phyloP scores from a whole-genome alignment of 2,329 filamentous ascomycete species.

The Cylindrodendrum hubeiense region DNA sequence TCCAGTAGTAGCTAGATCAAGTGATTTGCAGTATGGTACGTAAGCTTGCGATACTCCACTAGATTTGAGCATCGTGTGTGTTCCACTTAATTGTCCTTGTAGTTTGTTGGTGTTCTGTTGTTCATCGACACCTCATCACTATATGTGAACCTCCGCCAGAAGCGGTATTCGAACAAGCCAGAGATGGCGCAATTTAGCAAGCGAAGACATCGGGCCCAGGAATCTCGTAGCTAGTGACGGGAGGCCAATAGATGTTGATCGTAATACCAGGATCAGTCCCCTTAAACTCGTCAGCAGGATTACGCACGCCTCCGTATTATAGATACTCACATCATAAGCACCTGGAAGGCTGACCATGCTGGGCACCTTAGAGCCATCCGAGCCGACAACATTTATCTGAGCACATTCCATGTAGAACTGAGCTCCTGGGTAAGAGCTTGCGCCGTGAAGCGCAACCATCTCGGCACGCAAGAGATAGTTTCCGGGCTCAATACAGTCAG shows the following conservation, averaged over 20 bases:
- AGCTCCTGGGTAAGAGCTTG: conserved; percentile 56
- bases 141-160: too few relatives aligned
- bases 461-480: conserved; percentile 72
- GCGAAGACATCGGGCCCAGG: not conserved
- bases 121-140: not conserved
- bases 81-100: too few relatives aligned
- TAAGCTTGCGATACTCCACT: too few relatives aligned
- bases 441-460: conserved; percentile 68
- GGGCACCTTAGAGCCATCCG: conserved; percentile 41
- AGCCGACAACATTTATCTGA: conserved; percentile 54
- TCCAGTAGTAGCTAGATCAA: too few relatives aligned
- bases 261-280: conserved; percentile 43
- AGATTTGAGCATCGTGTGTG: too few relatives aligned
- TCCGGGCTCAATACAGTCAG: conserved; percentile 63
- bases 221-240: conserved; percentile 42
- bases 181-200: not conserved
- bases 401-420: conserved; percentile 60
- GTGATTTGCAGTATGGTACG: too few relatives aligned
- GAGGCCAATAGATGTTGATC: conserved; percentile 44
- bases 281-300: conserved; percentile 13
- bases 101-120: too few relatives aligned
- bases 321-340: conserved; percentile 38
- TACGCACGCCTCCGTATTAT: not conserved
- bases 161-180: too few relatives aligned
- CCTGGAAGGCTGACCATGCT: conserved; percentile 46